Evolutionary conservation across 345 rosid species (phyloP).

Genomic region (Salix udensis): DNA sequence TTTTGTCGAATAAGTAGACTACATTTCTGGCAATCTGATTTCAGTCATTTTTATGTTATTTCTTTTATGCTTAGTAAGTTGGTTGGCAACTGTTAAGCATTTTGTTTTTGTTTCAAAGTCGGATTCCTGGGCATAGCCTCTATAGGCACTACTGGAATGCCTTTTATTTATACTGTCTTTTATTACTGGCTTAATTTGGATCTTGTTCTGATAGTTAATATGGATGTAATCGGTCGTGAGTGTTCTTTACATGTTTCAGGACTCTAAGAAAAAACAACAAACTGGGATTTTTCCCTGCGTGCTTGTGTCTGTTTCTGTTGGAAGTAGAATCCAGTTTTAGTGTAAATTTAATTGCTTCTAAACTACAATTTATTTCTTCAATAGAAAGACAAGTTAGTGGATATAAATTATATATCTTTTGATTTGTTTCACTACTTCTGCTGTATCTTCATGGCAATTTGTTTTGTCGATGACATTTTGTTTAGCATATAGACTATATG

Average conservation of each 20-base stretch:
- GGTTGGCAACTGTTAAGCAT: not conserved
- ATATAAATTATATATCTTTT: not conserved
- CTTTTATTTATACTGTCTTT: not conserved
- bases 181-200: not conserved
- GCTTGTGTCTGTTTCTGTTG: not conserved
- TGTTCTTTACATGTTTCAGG: not conserved
- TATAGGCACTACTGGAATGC: not conserved
- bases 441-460: not conserved
- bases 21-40: not conserved
- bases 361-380: not conserved
- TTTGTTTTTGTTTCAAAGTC: not conserved
- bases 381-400: not conserved
- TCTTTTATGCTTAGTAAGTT: too few species aligned
- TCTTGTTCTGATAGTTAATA: not conserved
- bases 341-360: not conserved
- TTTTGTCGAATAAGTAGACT: not conserved
- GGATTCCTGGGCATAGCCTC: not conserved
- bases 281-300: not conserved
- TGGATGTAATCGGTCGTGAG: not conserved
- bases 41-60: too few species aligned
- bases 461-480: not conserved
- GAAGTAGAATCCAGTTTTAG: not conserved
- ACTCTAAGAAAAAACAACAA: not conserved
- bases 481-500: not conserved
- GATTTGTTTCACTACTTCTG: not conserved